phyloP scores from a whole-genome alignment of 306 rosid species.

The Dalbergia cultrata region DNA sequence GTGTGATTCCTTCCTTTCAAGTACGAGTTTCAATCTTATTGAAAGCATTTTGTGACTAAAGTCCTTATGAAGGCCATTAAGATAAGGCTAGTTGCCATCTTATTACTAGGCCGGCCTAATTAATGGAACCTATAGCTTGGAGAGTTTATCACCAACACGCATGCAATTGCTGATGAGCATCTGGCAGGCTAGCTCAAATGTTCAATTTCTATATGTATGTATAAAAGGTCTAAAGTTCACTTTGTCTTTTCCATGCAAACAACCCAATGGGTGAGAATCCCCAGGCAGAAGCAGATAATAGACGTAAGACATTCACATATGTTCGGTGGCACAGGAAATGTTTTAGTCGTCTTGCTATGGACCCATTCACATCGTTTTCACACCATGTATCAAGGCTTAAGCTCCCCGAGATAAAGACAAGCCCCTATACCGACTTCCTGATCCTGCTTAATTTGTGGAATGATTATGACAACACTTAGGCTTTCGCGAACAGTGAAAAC shows the following conservation, averaged over 20 bases:
- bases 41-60: too few species aligned
- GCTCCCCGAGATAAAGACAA: too few species aligned
- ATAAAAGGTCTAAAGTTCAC: background rate
- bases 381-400: background rate
- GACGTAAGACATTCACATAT: background rate
- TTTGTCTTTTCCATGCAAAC: background rate
- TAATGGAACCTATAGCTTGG: background rate
- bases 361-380: conserved; percentile 1
- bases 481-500: too few species aligned
- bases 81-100: background rate
- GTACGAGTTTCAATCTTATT: too few species aligned
- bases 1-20: too few species aligned
- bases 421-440: too few species aligned
- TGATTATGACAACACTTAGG: too few species aligned
- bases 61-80: background rate
- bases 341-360: background rate
- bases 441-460: too few species aligned
- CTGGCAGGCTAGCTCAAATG: background rate
- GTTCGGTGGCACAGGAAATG: background rate
- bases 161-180: background rate
- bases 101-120: background rate
- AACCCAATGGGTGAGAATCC: background rate
- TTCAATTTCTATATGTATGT: background rate
- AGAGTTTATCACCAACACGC: background rate
- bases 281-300: background rate